Base-by-base conservation (phyloP, 2,329 filamentous ascomycete species). In the Proliferodiscus dingleyae region DNA sequence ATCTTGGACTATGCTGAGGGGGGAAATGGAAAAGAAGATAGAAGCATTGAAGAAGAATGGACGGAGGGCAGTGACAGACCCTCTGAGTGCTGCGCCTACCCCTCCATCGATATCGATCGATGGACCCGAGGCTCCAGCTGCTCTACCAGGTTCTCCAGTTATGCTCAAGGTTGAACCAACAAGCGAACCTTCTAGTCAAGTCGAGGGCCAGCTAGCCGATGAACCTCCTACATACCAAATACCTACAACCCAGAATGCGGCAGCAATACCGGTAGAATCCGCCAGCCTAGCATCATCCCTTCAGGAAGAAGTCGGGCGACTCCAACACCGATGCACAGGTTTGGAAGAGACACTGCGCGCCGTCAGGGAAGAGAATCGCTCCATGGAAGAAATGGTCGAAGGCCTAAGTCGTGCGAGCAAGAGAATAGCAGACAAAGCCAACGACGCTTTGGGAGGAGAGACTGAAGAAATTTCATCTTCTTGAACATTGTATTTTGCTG, bases 11-110 rank as follows among this genome's bases (percentile, higher is more conserved):
- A 51, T 40, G 22, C 21, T 57, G 37, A 61, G 52, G 22, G 41
- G 38, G 11, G 57, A 61, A 22, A 55, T 63, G 56, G 60, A 63
- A 37, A 43, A 51, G 39, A 55, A 49, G 42, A 60, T 62, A 19
- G 49, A 55, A 21, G 41, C 46, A 11, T 47, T 62, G 36, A 53
- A 43, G 19, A 26, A 30, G 9, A 50, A 19, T 18, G 29, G 26
- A 18, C 15, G 15, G 13, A 47, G 30, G 32, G 49, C 45, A 10
- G 24, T 11, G 5, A 16, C 13, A 3, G 19, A 6, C 13, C 30
- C 41, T 23, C 22, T 37, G 13, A 32, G 46, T 8, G 43, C 24
- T 11, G 24, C 19, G n/a, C 18, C 37, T 29, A 43, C 30, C 18
- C 19, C n/a, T 5, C 5, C 33, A 33, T n/a, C 29, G n/a, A n/a